Conservation (phyloP, 441 rosid species). For the Populus hybrid region DNA sequence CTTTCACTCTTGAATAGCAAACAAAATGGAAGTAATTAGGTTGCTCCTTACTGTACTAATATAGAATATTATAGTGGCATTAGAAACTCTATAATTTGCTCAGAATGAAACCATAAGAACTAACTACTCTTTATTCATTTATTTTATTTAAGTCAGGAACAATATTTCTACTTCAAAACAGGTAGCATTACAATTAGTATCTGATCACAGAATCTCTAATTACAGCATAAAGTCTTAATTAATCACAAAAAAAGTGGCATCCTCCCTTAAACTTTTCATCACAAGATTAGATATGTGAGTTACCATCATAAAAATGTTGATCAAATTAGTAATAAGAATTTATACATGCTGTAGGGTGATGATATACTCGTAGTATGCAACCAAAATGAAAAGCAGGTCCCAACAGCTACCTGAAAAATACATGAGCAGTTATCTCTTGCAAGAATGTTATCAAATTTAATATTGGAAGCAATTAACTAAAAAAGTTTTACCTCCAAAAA, state of each 20-base stretch:
- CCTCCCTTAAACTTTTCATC: conserved; percentile 25
- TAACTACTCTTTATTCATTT: background rate
- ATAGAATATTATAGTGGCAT: no score
- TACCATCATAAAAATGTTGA: conserved; percentile 73
- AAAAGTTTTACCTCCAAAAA: background rate
- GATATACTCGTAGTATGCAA: conserved; percentile 57
- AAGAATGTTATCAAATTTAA: conserved; percentile 2
- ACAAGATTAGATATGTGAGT: conserved; percentile 68
- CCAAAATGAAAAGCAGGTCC: conserved; percentile 77
- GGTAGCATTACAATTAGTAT: background rate
- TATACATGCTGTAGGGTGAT: conserved; percentile 98
- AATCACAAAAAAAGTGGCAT: background rate
- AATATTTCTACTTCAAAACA: background rate
- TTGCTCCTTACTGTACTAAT: background rate
- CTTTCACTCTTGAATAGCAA: background rate
- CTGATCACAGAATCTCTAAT: background rate
- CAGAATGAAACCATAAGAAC: background rate
- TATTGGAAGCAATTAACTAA: background rate
- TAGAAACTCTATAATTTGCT: background rate
- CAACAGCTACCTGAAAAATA: conserved; percentile 62
- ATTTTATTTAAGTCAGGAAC: background rate
- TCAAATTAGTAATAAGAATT: conserved; percentile 80
- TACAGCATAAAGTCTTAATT: background rate
- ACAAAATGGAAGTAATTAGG: background rate
- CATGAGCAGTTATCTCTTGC: conserved; percentile 18